These are phyloP conservation scores for Phoenix roebelenii DNA, from an alignment of 176 grass and related monocot genomes.

Conservation along the genomic window DNA sequence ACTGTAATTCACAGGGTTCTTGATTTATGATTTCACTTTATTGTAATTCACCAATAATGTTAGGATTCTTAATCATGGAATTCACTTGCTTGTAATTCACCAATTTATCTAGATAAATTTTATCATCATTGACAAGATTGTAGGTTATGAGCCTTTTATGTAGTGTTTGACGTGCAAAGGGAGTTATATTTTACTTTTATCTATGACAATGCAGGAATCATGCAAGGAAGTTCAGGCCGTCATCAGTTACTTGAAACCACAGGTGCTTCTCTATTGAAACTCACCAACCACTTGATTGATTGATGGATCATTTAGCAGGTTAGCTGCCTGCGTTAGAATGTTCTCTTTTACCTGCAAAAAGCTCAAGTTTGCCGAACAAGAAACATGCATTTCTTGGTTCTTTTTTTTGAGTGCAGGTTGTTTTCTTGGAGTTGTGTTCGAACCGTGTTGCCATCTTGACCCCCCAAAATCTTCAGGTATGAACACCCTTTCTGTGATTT, in stretches of 20 bases:
- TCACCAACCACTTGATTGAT: slow-evolving; percentile 24
- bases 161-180: not conserved
- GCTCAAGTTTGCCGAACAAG: not conserved
- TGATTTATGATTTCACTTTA: too few relatives aligned
- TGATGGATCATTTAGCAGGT: slow-evolving; percentile 35
- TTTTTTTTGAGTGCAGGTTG: slow-evolving; percentile 38
- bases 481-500: not conserved
- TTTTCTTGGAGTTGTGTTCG: slow-evolving; percentile 87
- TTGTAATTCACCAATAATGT: too few relatives aligned
- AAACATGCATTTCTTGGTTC: too few relatives aligned
- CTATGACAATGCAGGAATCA: slow-evolving; percentile 61
- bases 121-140: slow-evolving; percentile 3
- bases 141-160: not conserved
- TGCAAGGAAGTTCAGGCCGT: slow-evolving; percentile 71
- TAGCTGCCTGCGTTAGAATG: slow-evolving; percentile 25
- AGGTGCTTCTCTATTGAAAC: slow-evolving; percentile 61
- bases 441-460: slow-evolving; percentile 69
- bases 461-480: slow-evolving; percentile 78
- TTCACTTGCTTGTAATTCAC: too few relatives aligned
- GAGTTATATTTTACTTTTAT: not conserved
- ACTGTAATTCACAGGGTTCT: too few relatives aligned
- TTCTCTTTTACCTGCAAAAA: not conserved
- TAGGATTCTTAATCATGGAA: too few relatives aligned
- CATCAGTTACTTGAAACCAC: slow-evolving; percentile 77
- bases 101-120: too few relatives aligned